These are phyloP conservation scores for Drechslerella dactyloides DNA, from an alignment of 2,329 filamentous ascomycete species.

Conservation along the genomic window DNA sequence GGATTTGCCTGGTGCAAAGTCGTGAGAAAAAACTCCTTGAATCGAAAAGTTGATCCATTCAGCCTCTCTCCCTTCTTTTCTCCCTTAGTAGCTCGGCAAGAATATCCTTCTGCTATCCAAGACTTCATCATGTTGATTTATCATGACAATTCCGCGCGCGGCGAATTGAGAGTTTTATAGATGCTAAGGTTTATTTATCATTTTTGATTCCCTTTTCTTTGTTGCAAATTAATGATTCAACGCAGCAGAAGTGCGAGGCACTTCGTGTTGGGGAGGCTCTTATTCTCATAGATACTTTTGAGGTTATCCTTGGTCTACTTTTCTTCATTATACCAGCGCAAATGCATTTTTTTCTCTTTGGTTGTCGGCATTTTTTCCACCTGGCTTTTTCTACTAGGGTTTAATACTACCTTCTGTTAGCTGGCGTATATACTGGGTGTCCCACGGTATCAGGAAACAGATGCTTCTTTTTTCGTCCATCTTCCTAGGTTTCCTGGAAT, in stretches of 20 bases:
- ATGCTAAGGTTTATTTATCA: background rate
- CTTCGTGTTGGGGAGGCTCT: background rate
- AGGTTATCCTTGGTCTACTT: background rate
- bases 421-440: constrained; percentile 13
- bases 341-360: background rate
- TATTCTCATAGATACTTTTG: background rate
- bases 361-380: background rate
- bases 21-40: constrained; percentile 11
- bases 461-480: constrained; percentile 6
- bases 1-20: constrained; percentile 45
- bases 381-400: constrained; percentile 13
- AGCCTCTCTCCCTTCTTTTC: background rate
- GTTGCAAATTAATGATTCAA: constrained; percentile 12
- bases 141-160: background rate
- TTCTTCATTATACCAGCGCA: constrained; percentile 1
- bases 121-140: too few species aligned
- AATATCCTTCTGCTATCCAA: too few species aligned
- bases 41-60: background rate
- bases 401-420: constrained; percentile 4
- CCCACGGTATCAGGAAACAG: background rate
- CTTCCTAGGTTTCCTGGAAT: background rate
- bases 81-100: background rate
- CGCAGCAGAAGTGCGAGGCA: background rate
- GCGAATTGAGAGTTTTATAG: background rate
- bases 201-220: too few species aligned